These are phyloP conservation scores for Malus sieversii DNA, from an alignment of 306 rosid species.

Conservation along the genomic window DNA sequence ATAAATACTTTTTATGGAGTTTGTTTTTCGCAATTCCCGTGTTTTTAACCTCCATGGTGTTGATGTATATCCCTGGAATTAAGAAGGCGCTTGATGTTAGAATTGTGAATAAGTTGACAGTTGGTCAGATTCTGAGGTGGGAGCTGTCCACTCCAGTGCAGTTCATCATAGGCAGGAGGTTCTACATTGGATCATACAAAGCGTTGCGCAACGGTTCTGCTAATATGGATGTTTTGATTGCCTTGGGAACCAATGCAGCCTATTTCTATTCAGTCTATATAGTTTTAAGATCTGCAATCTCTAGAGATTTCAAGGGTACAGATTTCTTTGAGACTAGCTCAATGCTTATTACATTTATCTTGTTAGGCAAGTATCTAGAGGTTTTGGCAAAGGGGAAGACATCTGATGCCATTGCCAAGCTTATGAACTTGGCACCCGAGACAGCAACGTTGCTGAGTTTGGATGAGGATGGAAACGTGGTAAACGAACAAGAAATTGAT, in stretches of 20 bases:
- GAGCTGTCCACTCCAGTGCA: conserved; percentile 65
- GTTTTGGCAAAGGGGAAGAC: conserved; percentile 80
- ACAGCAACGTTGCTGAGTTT: conserved; percentile 43
- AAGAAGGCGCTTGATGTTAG: conserved; percentile 42
- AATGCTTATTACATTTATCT: conserved; percentile 72
- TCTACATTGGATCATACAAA: conserved; percentile 62
- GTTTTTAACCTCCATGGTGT: conserved; percentile 72
- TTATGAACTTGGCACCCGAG: conserved; percentile 71
- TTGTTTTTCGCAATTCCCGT: conserved; percentile 56
- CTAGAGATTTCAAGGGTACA: conserved; percentile 43
- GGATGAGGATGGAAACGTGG: conserved; percentile 42
- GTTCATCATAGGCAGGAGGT: conserved; percentile 62
- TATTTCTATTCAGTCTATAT: conserved; percentile 76
- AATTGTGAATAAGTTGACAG: conserved; percentile 48
- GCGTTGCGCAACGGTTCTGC: conserved; percentile 59
- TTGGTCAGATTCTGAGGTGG: conserved; percentile 64
- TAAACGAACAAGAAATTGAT: conserved; percentile 47
- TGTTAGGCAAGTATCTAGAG: conserved; percentile 76
- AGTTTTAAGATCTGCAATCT: conserved; percentile 47
- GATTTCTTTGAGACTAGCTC: conserved; percentile 88
- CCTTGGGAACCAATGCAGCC: conserved; percentile 82
- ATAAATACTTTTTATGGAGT: conserved; percentile 52
- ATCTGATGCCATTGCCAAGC: conserved; percentile 79
- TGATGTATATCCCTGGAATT: conserved; percentile 60
- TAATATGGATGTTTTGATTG: conserved; percentile 81